Percentiles rank a stretch among this genome's conserved stretches.
Conservation (phyloP, 1,284 basidiomycete species). For the Amylostereum areolatum region DNA sequence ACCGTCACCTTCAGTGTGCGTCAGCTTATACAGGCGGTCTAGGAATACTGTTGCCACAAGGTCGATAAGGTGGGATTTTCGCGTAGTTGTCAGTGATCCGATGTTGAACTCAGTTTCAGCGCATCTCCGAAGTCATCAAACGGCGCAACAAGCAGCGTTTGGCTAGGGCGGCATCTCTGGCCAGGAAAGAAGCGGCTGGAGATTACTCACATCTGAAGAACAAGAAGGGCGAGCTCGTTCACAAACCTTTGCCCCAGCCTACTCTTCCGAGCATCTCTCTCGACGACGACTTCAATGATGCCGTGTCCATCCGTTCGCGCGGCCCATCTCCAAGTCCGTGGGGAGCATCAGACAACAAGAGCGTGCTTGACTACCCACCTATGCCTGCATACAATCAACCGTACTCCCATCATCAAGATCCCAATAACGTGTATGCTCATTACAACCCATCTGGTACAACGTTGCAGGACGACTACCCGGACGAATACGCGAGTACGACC, state of each 20-base stretch:
- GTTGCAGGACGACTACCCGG: constrained; percentile 55
- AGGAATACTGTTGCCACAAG: constrained; percentile 99
- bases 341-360: constrained; percentile 44
- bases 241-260: constrained; percentile 86
- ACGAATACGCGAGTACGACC: constrained; percentile 56
- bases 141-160: constrained; percentile 85
- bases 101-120: constrained; percentile 32
- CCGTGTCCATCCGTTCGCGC: constrained; percentile 52
- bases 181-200: constrained; percentile 86
- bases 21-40: constrained; percentile 12
- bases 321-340: constrained; percentile 45
- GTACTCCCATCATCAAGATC: constrained; percentile 44
- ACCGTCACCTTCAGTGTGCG: constrained; percentile 1
- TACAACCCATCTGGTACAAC: constrained; percentile 53
- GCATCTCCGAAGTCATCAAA: constrained; percentile 91
- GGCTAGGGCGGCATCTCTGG: constrained; percentile 75
- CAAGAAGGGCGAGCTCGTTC: constrained; percentile 84
- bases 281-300: constrained; percentile 72
- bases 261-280: constrained; percentile 90
- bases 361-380: constrained; percentile 39
- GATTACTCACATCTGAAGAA: constrained; percentile 91
- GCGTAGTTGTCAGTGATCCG: too few relatives aligned
- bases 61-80: constrained; percentile 77
- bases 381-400: constrained; percentile 65
- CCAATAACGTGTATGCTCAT: constrained; percentile 35